phyloP scores from a whole-genome alignment of 1,139 yeast genomes.

The Wickerhamomyces sp. region DNA sequence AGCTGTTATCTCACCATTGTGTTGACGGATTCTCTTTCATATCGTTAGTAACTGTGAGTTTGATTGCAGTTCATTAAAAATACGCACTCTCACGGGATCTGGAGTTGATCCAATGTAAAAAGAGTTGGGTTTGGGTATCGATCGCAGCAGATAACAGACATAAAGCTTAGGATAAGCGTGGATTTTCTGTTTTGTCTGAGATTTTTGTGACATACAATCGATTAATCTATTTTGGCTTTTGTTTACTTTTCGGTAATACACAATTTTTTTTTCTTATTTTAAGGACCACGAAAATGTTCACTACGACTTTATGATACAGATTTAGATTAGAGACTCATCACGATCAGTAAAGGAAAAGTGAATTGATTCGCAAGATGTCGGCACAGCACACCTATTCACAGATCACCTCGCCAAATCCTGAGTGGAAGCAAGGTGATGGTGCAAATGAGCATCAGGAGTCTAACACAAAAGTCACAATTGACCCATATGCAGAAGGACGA shows the following conservation, averaged over 20 bases:
- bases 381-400: not conserved
- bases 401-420: not conserved
- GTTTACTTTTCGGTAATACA: not conserved
- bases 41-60: not conserved
- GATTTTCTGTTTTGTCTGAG: not conserved
- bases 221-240: not conserved
- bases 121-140: constrained; percentile 48
- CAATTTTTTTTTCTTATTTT: not conserved
- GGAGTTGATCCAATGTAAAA: constrained; percentile 80
- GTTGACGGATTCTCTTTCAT: constrained; percentile 55
- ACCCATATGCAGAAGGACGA: constrained; percentile 42
- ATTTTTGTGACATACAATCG: constrained; percentile 6
- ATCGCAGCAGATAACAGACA: constrained; percentile 64
- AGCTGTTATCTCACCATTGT: constrained; percentile 65
- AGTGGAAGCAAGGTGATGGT: not conserved
- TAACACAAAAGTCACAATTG: constrained; percentile 37
- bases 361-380: not conserved
- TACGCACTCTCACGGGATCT: constrained; percentile 47
- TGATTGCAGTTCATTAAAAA: not conserved
- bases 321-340: too few relatives aligned
- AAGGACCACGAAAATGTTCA: not conserved
- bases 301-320: too few relatives aligned
- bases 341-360: too few relatives aligned
- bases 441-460: not conserved
- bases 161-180: constrained; percentile 40